Base-by-base conservation (phyloP, 495 filamentous ascomycete genomes). In the Penicillium steckii region DNA sequence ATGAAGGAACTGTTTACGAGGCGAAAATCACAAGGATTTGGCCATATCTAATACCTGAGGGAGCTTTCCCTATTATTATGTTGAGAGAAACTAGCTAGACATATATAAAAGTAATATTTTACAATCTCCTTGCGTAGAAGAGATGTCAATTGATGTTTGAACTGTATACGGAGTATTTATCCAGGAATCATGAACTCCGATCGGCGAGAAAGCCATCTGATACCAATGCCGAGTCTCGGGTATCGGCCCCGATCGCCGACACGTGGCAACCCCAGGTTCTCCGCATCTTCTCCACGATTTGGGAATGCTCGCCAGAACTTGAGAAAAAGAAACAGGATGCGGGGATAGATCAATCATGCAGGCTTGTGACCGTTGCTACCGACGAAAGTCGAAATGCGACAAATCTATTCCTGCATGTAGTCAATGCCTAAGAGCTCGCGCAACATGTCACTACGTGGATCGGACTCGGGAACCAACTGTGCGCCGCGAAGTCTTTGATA, bases 341-440 rank as follows among this genome's bases (percentile, higher is more conserved):
- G n/a, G n/a, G n/a, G n/a, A n/a, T 38, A 38, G 35, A 3, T 15
- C 15, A 27, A 46, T 29, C 12, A 40, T 41, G 32, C 50, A 53
- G 23, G 50, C 51, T 6, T 59, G 66, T 42, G 65, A 66, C 44
- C 56, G 61, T 7, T 71, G 68, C 49, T 65, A 61, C 15, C 37
- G 52, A 9, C 59, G 68, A 12, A 71, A 71, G 46, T 66, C 69
- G 21, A 52, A 60, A 35, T 71, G 68, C 37, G 67, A 71, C 47
- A 69, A 70, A 33, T 22, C 48, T n/a, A 56, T 44, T 19, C 68
- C 68, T 13, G 10, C 51, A 10, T 71, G 68, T 47, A 60, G 68
- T 15, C 55, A 53, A 9, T 71, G 68, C 44, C 24, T 17, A 4
- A 59, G 57, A 35, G 51, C 50, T 10, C 49, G 43, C 21, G 48